A percentile compares a stretch with the other conserved stretches of the same genome.
Conservation (phyloP, 2,329 filamentous ascomycete genomes). For the Juglanconis sp. region DNA sequence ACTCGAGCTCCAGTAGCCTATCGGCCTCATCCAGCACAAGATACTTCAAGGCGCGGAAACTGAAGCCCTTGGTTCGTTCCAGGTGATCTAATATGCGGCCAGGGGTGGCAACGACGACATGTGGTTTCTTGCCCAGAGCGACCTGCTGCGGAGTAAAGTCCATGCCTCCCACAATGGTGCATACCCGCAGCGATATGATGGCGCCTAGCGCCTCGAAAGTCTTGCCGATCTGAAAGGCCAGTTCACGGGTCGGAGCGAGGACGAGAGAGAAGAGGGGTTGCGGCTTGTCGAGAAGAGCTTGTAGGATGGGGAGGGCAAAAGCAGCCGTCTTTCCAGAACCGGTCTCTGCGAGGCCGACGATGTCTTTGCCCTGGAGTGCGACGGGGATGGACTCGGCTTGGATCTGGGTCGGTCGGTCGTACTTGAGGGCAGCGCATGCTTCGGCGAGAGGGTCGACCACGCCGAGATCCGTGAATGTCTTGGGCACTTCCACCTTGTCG, state of each 20-base stretch:
- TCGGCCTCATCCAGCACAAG: constrained; percentile 96
- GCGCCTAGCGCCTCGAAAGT: constrained; percentile 84
- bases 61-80: constrained; percentile 96
- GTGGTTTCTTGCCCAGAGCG: constrained; percentile 90
- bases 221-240: constrained; percentile 87
- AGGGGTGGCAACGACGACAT: constrained; percentile 89
- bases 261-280: constrained; percentile 85
- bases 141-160: constrained; percentile 94
- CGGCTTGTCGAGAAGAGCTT: constrained; percentile 84
- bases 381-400: constrained; percentile 79
- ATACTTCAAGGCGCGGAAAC: constrained; percentile 75
- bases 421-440: constrained; percentile 77
- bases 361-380: constrained; percentile 73
- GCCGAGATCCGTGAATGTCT: constrained; percentile 70
- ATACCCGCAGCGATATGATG: constrained; percentile 81
- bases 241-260: constrained; percentile 86
- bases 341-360: constrained; percentile 93
- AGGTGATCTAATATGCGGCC: constrained; percentile 87
- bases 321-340: constrained; percentile 95
- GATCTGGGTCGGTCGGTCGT: constrained; percentile 84
- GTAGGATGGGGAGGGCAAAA: constrained; percentile 88
- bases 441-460: constrained; percentile 86
- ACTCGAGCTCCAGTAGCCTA: constrained; percentile 79
- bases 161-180: constrained; percentile 87
- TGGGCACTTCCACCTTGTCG: constrained; percentile 31